Evolutionary conservation across 495 filamentous ascomycete genomes (phyloP), one percentile per base, ranked within the genome.

Genomic region (Aspergillus incahuasiensis): DNA sequence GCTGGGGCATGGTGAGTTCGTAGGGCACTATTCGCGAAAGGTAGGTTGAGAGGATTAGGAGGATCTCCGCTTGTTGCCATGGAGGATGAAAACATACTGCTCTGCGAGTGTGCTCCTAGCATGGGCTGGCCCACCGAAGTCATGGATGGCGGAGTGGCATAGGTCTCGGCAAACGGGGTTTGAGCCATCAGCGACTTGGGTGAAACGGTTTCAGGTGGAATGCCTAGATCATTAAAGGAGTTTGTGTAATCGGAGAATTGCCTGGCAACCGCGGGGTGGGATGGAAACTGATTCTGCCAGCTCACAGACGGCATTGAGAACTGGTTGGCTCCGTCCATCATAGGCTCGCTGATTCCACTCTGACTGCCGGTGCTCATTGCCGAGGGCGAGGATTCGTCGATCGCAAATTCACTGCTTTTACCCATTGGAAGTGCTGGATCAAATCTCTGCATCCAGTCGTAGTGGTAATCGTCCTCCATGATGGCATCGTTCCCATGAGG

Each of bases 311-410:
- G 74, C 69, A 69, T 84, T 71, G 62, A 78, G 62, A 67, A 71
- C 19, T 69, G 84, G 61, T 87, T 88, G 11, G 88, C 85, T 5
- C 87, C 89, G 67, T 96, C 91, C 39, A 95, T 74, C 87, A 96
- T 92, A 54, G 91, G 82, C 64, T 97, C 92, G 68, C 90, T 96
- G 63, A 95, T 88, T 13, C 87, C 90, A 70, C 88, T 92, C 60
- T 92, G 91, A 63, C 92, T 96, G 24, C 86, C 88, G 16, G 88
- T 94, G 70, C 92, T 96, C 63, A 96, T 91, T 20, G 88, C 92
- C 8, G 92, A 97, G 7, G 94, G 94, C 6, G 95, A 97, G 11
- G 94, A 97, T 39, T 88, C 90, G 59, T 95, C 94, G 48, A 97
- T 81, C 8, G 85, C 89, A 54, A 85, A 87, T 59, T 95, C 91